These are phyloP conservation scores for Fusarium sarcochroum DNA, from an alignment of 2,329 filamentous ascomycete species.

Conservation along the genomic window DNA sequence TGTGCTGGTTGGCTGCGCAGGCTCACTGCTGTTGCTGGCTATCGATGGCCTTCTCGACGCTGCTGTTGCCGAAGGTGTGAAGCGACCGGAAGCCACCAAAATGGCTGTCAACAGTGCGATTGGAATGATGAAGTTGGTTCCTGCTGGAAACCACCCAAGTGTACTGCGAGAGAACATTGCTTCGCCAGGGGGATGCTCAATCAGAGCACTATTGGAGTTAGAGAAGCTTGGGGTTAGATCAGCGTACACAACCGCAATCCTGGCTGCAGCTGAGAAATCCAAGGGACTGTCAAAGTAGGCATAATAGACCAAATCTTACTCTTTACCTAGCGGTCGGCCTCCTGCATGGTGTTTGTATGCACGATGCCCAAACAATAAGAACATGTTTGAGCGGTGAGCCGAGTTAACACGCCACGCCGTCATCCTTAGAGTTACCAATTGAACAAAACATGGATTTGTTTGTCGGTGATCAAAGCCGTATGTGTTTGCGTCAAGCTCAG, in stretches of 20 bases:
- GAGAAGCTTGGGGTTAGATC: slow-evolving; percentile 17
- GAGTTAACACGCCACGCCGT: no score
- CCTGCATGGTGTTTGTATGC: no score
- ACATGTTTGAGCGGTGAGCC: no score
- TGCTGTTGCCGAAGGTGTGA: slow-evolving; percentile 28
- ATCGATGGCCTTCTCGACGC: slow-evolving; percentile 26
- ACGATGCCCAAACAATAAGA: no score
- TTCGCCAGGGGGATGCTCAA: slow-evolving; percentile 25
- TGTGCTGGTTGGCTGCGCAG: slow-evolving; percentile 26
- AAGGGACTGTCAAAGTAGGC: neutral
- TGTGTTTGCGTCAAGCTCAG: no score
- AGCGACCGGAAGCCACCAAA: slow-evolving; percentile 14
- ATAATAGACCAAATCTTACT: no score
- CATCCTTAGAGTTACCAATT: no score
- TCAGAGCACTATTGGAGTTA: slow-evolving; percentile 19
- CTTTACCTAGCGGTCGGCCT: no score
- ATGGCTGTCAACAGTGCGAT: slow-evolving; percentile 25
- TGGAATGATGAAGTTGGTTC: slow-evolving; percentile 24
- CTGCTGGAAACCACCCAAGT: slow-evolving; percentile 20
- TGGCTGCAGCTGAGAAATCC: slow-evolving; percentile 20
- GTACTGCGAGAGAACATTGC: slow-evolving; percentile 30
- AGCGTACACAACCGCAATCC: slow-evolving; percentile 18
- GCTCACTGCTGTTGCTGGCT: slow-evolving; percentile 20
- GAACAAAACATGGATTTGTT: no score
- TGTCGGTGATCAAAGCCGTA: no score